Percentiles rank a stretch among this genome's conserved stretches.
Evolutionary conservation across 441 rosid species (phyloP).

Genomic region (Gossypium trilobum): DNA sequence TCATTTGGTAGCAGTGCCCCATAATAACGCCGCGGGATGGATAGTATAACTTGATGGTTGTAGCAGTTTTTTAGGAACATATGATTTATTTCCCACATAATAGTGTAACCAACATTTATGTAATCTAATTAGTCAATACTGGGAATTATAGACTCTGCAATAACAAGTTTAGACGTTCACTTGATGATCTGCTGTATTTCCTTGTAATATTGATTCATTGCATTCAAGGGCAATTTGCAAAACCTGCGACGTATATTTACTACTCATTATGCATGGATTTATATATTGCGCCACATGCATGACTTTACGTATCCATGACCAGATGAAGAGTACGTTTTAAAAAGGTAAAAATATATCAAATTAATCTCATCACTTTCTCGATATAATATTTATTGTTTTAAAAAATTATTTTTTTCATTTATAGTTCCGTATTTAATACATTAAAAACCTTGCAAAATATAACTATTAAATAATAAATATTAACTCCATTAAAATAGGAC

Average conservation of each 20-base stretch:
- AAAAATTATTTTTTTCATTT: neutral
- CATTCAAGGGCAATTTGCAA: neutral
- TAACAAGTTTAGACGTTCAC: neutral
- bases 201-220: neutral
- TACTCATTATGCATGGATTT: neutral
- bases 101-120: constrained; percentile 2
- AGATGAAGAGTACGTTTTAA: neutral
- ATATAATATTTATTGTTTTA: neutral
- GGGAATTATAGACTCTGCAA: constrained; percentile 1
- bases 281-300: neutral
- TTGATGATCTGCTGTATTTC: neutral
- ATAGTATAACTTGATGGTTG: neutral
- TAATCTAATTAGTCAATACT: constrained; percentile 10
- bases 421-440: neutral
- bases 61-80: constrained; percentile 5
- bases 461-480: neutral
- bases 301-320: neutral
- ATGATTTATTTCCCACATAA: neutral
- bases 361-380: neutral
- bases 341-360: neutral
- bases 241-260: neutral
- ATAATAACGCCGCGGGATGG: constrained; percentile 8
- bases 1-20: constrained; percentile 29
- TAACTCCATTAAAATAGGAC: too few species aligned
- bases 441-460: neutral